Percentiles rank a stretch among this genome's conserved stretches.
phyloP scores from a whole-genome alignment of 306 rosid genomes.

The Cicer arietinum region DNA sequence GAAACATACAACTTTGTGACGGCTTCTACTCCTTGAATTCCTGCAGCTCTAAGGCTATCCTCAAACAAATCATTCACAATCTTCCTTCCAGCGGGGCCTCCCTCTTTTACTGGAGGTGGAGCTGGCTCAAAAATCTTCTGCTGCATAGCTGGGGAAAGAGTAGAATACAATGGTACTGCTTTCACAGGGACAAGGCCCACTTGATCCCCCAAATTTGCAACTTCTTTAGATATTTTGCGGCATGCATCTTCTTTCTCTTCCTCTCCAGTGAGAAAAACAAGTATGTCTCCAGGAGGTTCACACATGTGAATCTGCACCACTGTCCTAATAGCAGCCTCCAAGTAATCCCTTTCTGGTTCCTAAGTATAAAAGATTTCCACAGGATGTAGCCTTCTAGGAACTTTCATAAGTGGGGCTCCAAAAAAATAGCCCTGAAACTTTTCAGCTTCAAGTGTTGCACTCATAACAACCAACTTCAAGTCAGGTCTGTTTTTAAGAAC shows the following conservation, averaged over 20 bases:
- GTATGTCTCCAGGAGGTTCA: slow-evolving; percentile 89
- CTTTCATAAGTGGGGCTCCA: slow-evolving; percentile 96
- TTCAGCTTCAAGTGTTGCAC: slow-evolving; percentile 99
- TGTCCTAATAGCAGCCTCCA: slow-evolving; percentile 92
- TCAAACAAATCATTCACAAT: too few species aligned
- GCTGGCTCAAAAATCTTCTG: too few species aligned
- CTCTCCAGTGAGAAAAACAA: slow-evolving; percentile 92
- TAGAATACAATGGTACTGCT: too few species aligned
- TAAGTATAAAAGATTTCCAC: slow-evolving; percentile 94
- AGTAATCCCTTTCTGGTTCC: slow-evolving; percentile 90
- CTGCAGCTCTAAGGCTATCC: too few species aligned
- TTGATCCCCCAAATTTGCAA: too few species aligned
- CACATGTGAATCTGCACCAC: slow-evolving; percentile 93
- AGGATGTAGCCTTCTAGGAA: slow-evolving; percentile 97
- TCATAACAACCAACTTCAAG: slow-evolving; percentile 94
- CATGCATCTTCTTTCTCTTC: slow-evolving; percentile 98
- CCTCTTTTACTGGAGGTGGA: too few species aligned
- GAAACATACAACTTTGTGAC: too few species aligned
- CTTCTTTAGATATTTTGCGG: slow-evolving; percentile 40
- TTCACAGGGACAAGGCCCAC: too few species aligned
- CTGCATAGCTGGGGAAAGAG: too few species aligned
- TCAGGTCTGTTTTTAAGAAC: slow-evolving; percentile 89
- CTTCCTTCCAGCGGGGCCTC: too few species aligned
- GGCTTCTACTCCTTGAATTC: too few species aligned
- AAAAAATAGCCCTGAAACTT: slow-evolving; percentile 90